Base-by-base conservation (phyloP, 768 basidiomycete genomes). In the Lentinula sp. region DNA sequence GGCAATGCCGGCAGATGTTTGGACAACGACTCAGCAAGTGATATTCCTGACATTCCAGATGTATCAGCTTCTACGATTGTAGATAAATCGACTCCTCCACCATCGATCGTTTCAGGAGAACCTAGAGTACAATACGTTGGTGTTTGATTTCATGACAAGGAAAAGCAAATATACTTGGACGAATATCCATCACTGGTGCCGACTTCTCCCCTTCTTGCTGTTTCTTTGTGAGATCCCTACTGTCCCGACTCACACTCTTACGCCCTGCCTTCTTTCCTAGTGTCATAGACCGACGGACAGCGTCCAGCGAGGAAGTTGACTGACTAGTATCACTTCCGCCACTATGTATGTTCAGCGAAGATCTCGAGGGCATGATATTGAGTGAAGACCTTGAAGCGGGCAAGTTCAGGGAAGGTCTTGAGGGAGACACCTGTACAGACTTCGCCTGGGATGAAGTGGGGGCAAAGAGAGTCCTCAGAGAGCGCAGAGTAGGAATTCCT, bases 61-160 rank as follows among this genome's bases (percentile, higher is more conserved):
- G 59, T 37, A 28, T 60, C 59, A 18, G 59, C 59, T 52, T 60
- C 59, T 37, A 60, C 48, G 9, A 60, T 60, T 33, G 59, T 60
- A 9, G 59, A 60, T 20, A 60, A 33, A 18, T 60, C 59, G 13
- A 41, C 37, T n/a, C 37, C 55, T 37, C 37, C 39, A 18, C 23
- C 23, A 48, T 48, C 46, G 18, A 23, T 16, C 20, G 23, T 20
- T n/a, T 37, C 33, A 13, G 36, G 50, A 51, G 50, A 51, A 36
- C 35, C 50, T 51, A 3, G 28, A 28, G 28, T 28, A 35, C 13
- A 16, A 33, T 49, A 0, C 10, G 20, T 12, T 12, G 6, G 15
- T 28, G 3, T 10, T 3, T 23, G 28, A 28, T 49, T 13, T 49
- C 23, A n/a, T 36, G 35, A 6, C 15, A 16, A 35, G 28, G 15